Percentiles rank a stretch among this genome's conserved stretches.
Conservation (phyloP, 306 rosid genomes). For the Calophaca sinica region DNA sequence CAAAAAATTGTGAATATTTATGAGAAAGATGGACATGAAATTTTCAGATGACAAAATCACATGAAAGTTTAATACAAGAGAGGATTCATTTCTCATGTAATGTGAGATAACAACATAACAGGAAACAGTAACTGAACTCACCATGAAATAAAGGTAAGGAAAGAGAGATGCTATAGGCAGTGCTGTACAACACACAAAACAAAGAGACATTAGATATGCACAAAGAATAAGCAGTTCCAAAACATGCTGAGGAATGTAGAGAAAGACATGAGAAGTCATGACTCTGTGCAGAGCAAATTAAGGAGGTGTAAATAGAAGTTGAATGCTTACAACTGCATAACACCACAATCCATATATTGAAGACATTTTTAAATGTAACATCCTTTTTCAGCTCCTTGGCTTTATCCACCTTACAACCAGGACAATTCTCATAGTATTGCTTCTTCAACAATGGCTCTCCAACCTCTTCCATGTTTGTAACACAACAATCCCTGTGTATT, state of each 20-base stretch:
- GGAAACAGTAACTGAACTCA: constrained; percentile 15
- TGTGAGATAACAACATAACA: too few species aligned
- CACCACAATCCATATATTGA: constrained; percentile 59
- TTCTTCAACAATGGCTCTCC: constrained; percentile 59
- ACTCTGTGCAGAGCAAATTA: neutral
- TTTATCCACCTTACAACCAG: constrained; percentile 79
- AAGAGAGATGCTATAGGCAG: constrained; percentile 52
- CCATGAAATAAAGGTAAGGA: constrained; percentile 53
- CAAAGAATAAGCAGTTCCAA: too few species aligned
- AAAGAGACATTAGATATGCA: neutral
- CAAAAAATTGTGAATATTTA: too few species aligned
- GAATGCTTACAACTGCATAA: constrained; percentile 57
- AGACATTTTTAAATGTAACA: constrained; percentile 53
- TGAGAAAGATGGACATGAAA: too few species aligned
- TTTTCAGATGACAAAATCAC: too few species aligned
- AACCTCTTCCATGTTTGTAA: constrained; percentile 54
- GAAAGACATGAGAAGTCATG: too few species aligned
- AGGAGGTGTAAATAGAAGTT: neutral
- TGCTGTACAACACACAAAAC: constrained; percentile 33
- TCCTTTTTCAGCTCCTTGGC: constrained; percentile 54
- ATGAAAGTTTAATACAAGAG: too few species aligned
- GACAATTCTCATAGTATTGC: constrained; percentile 65
- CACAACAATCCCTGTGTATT: neutral
- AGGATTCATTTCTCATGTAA: too few species aligned
- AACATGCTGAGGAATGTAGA: neutral